phyloP scores from a whole-genome alignment of 306 rosid genomes.

The Cajanus cajan region DNA sequence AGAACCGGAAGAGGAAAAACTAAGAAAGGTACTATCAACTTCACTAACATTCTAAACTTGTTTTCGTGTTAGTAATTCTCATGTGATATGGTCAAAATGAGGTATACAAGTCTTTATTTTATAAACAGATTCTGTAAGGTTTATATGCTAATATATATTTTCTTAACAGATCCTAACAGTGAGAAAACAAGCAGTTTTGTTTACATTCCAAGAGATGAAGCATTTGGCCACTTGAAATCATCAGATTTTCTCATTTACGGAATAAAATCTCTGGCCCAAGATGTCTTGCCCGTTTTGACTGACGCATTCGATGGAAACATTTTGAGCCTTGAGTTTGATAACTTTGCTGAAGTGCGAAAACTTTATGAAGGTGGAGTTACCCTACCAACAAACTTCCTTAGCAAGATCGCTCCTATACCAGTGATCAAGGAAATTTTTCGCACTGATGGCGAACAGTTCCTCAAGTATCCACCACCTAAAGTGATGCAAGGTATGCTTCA shows the following conservation, averaged over 20 bases:
- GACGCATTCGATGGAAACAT: slow-evolving; percentile 26
- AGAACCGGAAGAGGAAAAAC: slow-evolving; percentile 60
- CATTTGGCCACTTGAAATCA: slow-evolving; percentile 25
- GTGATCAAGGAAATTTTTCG: slow-evolving; percentile 41
- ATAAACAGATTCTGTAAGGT: too few relatives aligned
- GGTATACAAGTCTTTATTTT: too few relatives aligned
- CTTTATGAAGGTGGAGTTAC: slow-evolving; percentile 61
- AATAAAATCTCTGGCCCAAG: slow-evolving; percentile 52
- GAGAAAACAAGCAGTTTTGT: slow-evolving; percentile 36
- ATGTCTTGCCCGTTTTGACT: slow-evolving; percentile 46
- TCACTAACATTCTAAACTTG: too few relatives aligned
- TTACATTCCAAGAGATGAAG: slow-evolving; percentile 66
- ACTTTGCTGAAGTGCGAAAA: slow-evolving; percentile 45
- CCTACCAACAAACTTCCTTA: slow-evolving; percentile 42
- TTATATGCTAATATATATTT: not conserved
- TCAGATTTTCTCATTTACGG: slow-evolving; percentile 27
- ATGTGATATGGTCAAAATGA: too few relatives aligned
- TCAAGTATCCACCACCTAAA: slow-evolving; percentile 58
- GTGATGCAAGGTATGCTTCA: slow-evolving; percentile 51
- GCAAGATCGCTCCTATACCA: slow-evolving; percentile 39
- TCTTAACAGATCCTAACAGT: slow-evolving; percentile 42
- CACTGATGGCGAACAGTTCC: slow-evolving; percentile 36
- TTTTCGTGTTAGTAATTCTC: too few relatives aligned
- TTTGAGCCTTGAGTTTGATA: slow-evolving; percentile 45
- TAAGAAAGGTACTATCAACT: slow-evolving; percentile 30